Base-by-base conservation (phyloP, 352 stramenopile genomes). In the Thalassiosira ordinaria region DNA sequence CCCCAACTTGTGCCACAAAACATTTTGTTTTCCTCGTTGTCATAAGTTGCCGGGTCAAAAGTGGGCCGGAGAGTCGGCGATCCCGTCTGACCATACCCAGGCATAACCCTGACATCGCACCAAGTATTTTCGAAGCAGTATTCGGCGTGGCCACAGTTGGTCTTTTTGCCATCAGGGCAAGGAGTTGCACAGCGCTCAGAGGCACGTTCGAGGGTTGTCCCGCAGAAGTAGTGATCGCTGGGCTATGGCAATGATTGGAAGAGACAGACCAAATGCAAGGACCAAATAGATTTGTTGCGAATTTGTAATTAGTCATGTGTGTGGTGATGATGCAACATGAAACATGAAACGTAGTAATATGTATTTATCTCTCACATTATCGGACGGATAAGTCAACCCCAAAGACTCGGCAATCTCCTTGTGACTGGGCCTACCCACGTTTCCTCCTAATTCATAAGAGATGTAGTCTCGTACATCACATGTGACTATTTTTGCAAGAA, bases 191-290 rank as follows among this genome's bases (percentile, higher is more conserved):
- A 76, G 14, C 20, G 13, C 22, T 60, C 44, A 8, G 39, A 60
- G 5, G 39, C 55, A 37, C 68, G 22, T 1, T 31, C 44, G 1
- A 64, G 24, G 29, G 18, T 52, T 20, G 37, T 0, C 18, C 67
- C 67, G 49, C 67, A 76, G 37, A 76, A 76, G 56, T 49, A 76
- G 26, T 59, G 67, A 57, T 76, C 67, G 7, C n/a, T 59, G 0
- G 66, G 66, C 52, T 61, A 26, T n/a, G 9, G n/a, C 6, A n/a
- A 26, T 26, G 18, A 55, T n/a, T n/a, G n/a, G n/a, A n/a, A n/a
- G n/a, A n/a, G n/a, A n/a, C n/a, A n/a, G n/a, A n/a, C n/a, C n/a
- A n/a, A n/a, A n/a, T n/a, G n/a, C n/a, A n/a, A n/a, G n/a, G n/a
- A n/a, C n/a, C n/a, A n/a, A n/a, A n/a, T n/a, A n/a, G n/a, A n/a